Conservation (phyloP, 2,329 filamentous ascomycete species). For the Colletotrichum somersetense region DNA sequence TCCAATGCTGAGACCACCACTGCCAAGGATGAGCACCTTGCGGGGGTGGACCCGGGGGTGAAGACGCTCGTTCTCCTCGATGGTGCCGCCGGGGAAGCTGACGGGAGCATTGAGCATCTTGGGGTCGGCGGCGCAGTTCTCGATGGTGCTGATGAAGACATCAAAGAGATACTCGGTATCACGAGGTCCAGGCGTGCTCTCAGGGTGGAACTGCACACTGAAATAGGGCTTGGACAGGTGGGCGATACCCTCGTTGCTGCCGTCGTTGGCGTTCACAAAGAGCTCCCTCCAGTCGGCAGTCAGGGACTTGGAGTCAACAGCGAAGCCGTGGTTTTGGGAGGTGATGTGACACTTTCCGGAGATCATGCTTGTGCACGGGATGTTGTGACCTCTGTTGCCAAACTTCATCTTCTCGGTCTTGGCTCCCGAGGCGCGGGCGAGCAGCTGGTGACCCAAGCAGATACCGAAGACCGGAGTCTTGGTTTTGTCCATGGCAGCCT, state of each 20-base stretch:
- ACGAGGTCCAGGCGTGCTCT: slow-evolving; percentile 93
- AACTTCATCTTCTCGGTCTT: slow-evolving; percentile 98
- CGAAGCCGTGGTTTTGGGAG: slow-evolving; percentile 97
- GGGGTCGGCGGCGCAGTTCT: slow-evolving; percentile 75
- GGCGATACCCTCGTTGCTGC: slow-evolving; percentile 97
- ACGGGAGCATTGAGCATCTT: slow-evolving; percentile 79
- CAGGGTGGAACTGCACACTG: slow-evolving; percentile 99
- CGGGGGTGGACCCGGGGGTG: slow-evolving; percentile 87
- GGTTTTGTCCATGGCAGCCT: slow-evolving; percentile 80
- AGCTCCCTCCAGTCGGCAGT: slow-evolving; percentile 89
- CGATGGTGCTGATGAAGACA: slow-evolving; percentile 91
- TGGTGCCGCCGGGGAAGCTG: slow-evolving; percentile 86
- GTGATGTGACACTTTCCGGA: slow-evolving; percentile 99
- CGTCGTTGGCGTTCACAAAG: slow-evolving; percentile 98
- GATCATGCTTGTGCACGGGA: slow-evolving; percentile 95
- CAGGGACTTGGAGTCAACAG: slow-evolving; percentile 84
- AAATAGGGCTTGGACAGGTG: slow-evolving; percentile 90
- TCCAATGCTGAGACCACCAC: slow-evolving; percentile 95
- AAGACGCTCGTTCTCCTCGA: slow-evolving; percentile 80
- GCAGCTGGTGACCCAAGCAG: slow-evolving; percentile 93
- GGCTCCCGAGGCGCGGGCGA: slow-evolving; percentile 89
- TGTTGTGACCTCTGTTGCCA: slow-evolving; percentile 98
- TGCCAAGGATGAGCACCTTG: slow-evolving; percentile 94
- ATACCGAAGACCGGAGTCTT: slow-evolving; percentile 94
- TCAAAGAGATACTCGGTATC: slow-evolving; percentile 98